A percentile compares a stretch with the other conserved stretches of the same genome.
phyloP scores from a whole-genome alignment of 1,284 basidiomycete genomes.

The Irpex sp. region DNA sequence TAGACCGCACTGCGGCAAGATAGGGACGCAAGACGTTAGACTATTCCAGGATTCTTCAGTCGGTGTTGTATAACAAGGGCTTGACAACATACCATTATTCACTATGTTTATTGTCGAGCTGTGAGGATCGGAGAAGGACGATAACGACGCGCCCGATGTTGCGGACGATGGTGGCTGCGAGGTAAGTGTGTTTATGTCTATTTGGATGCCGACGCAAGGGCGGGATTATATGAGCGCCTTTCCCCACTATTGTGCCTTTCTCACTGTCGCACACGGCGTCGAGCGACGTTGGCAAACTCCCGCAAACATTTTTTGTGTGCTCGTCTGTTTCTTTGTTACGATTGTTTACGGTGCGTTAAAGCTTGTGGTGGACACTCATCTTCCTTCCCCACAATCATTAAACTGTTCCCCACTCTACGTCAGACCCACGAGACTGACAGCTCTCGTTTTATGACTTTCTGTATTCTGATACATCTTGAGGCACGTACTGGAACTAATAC shows the following conservation, averaged over 20 bases:
- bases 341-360: background rate
- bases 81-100: background rate
- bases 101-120: background rate
- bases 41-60: conserved; percentile 30
- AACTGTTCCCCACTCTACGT: background rate
- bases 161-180: background rate
- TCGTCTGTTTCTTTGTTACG: background rate
- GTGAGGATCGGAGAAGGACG: background rate
- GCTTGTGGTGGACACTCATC: background rate
- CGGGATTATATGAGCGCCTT: background rate
- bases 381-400: background rate
- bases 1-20: conserved; percentile 92
- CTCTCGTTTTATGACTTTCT: conserved; percentile 2
- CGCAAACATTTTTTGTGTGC: background rate
- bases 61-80: background rate
- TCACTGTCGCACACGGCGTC: background rate
- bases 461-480: background rate
- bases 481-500: background rate
- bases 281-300: background rate
- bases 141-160: background rate
- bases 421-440: conserved; percentile 4
- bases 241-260: background rate
- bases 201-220: background rate
- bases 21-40: conserved; percentile 90
- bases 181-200: background rate